A percentile compares a stretch with the other conserved stretches of the same genome.
These are phyloP conservation scores for Fusarium sp. DNA, from an alignment of 2,329 filamentous ascomycete genomes.

Conservation along the genomic window DNA sequence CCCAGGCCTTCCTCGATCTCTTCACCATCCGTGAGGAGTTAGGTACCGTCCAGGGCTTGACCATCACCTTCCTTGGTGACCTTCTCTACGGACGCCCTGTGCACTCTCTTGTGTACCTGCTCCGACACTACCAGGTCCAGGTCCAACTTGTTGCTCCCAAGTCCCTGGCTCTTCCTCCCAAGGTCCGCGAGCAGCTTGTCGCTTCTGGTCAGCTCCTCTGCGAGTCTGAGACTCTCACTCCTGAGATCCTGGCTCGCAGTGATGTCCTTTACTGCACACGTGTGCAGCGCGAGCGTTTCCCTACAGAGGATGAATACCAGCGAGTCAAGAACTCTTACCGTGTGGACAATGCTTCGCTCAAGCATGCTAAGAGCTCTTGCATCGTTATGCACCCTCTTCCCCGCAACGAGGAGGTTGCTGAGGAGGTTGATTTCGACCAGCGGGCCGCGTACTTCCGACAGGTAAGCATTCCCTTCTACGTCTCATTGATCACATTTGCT, in stretches of 20 bases:
- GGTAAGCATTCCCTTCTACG: slow-evolving; percentile 66
- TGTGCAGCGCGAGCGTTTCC: slow-evolving; percentile 95
- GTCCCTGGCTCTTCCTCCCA: slow-evolving; percentile 78
- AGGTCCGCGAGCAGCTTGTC: slow-evolving; percentile 78
- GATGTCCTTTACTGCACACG: slow-evolving; percentile 98
- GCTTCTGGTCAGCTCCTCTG: slow-evolving; percentile 79
- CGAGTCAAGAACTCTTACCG: slow-evolving; percentile 87
- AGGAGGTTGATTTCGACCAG: slow-evolving; percentile 98
- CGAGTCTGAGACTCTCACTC: slow-evolving; percentile 82
- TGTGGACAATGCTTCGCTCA: slow-evolving; percentile 89
- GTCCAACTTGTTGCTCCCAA: slow-evolving; percentile 91
- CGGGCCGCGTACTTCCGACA: slow-evolving; percentile 98
- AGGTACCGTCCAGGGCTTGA: slow-evolving; percentile 93
- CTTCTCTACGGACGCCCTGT: slow-evolving; percentile 93
- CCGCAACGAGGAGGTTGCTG: slow-evolving; percentile 89
- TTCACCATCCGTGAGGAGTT: slow-evolving; percentile 99
- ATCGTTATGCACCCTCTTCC: slow-evolving; percentile 96
- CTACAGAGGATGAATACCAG: slow-evolving; percentile 83
- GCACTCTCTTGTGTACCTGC: slow-evolving; percentile 92
- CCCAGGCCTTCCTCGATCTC: slow-evolving; percentile 95
- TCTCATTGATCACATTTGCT: slow-evolving; percentile 13
- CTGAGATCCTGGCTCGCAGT: slow-evolving; percentile 84
- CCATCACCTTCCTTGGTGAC: slow-evolving; percentile 95
- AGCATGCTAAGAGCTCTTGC: slow-evolving; percentile 91
- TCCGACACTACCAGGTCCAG: slow-evolving; percentile 94